These are phyloP conservation scores for Phytopythium delawarense DNA, from an alignment of 352 stramenopile species.

Conservation along the genomic window DNA sequence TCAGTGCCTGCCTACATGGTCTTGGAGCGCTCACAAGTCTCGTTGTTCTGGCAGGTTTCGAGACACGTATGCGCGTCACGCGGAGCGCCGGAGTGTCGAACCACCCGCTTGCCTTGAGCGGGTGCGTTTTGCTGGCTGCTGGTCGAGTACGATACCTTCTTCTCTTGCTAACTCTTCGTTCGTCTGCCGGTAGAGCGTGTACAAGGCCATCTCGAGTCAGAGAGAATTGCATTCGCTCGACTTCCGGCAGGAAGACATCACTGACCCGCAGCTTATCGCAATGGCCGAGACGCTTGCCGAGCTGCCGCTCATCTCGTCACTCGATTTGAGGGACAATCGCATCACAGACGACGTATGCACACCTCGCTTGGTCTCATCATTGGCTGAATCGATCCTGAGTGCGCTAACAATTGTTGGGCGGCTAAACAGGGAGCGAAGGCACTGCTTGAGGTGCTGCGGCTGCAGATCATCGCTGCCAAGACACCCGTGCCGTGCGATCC, in stretches of 20 bases:
- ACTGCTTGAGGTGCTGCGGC: constrained; percentile 67
- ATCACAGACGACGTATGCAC: constrained; percentile 70
- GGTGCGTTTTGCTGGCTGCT: constrained; percentile 12
- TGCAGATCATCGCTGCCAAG: constrained; percentile 75
- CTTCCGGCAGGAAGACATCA: constrained; percentile 79
- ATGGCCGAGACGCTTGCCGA: constrained; percentile 70
- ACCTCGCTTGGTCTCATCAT: neutral
- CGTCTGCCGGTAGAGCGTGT: constrained; percentile 46
- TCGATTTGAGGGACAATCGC: constrained; percentile 74
- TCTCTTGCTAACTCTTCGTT: neutral
- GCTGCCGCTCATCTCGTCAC: constrained; percentile 69
- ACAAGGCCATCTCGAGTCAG: constrained; percentile 82
- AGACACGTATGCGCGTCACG: constrained; percentile 61
- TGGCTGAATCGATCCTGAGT: neutral
- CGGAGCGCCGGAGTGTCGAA: constrained; percentile 51
- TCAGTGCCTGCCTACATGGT: too few relatives aligned
- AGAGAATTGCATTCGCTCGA: constrained; percentile 71
- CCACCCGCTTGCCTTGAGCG: constrained; percentile 70
- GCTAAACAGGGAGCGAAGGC: constrained; percentile 56
- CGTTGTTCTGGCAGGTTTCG: constrained; percentile 41
- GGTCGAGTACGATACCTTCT: neutral
- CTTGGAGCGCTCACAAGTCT: neutral
- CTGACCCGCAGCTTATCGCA: constrained; percentile 71
- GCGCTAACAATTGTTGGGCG: neutral
- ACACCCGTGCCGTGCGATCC: constrained; percentile 41